Evolutionary conservation across 2,329 filamentous ascomycete species (phyloP), one percentile per base, ranked within the genome.

Genomic region (Colletotrichum musicola): DNA sequence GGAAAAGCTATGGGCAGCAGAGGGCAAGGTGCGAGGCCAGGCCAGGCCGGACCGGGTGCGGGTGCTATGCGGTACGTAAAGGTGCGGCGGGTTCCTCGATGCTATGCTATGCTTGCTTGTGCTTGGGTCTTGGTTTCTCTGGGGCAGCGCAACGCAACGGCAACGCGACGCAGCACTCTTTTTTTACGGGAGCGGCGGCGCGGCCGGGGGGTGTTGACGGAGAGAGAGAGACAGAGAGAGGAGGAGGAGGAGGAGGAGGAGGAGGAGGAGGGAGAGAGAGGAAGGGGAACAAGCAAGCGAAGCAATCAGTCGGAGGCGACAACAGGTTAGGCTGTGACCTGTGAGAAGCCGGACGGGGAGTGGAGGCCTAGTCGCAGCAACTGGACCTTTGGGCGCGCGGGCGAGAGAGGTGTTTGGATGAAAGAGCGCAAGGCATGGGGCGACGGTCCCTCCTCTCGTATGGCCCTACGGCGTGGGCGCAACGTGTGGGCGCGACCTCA

Each of bases 1-100:
- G 76, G 76, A 76, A 74, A 75, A 74, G 75, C 73, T 75, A 75
- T 74, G 74, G 75, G 73, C 73, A 74, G 74, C 72, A 72, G 64
- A 68, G 46, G 47, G 59, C 27, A 59, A 59, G 57, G 58, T 44
- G 51, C 40, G 25, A 59, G 44, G 55, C 42, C 60, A 64, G 68
- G 40, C 60, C 47, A 47, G 42, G 22, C 61, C 55, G 62, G 61
- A 35, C 44, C 55, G 25, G 42, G 61, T 64, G 30, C 44, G 44
- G 18, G 46, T 47, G 44, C 18, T 14, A n/a, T 47, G 16, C 44
- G 18, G 18, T 49, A 49, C 18, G 12, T 12, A 5, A 20, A 49
- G 46, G 54, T 58, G 49, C 56, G 51, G 49, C 56, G 51, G 25
- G 55, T 47, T 47, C 35, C 44, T 62, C 49, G 35, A 63, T 55